Evolutionary conservation across 169 alveolate genomes (phyloP).

Genomic region (Sarcocystis neurona): DNA sequence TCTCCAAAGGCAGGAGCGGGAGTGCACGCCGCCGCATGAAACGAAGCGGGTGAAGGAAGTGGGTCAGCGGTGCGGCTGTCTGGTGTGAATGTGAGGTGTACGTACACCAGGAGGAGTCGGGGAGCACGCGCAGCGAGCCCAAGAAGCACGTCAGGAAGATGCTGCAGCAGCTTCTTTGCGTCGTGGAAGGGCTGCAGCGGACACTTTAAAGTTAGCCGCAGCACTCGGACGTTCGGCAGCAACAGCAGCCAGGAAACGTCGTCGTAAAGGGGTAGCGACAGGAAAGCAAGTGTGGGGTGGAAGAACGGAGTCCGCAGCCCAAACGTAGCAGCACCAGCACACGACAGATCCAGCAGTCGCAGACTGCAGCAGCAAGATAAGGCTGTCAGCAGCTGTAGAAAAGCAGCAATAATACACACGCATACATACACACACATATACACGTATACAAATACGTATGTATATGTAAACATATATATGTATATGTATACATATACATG

Average conservation of each 20-base stretch:
- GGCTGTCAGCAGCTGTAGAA: background rate
- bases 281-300: background rate
- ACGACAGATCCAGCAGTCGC: conserved; percentile 9
- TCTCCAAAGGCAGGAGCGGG: too few species aligned
- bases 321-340: background rate
- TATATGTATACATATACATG: too few species aligned
- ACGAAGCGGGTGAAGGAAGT: too few species aligned
- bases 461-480: too few species aligned
- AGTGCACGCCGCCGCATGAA: too few species aligned
- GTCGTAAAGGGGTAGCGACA: background rate
- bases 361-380: background rate
- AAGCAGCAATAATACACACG: too few species aligned
- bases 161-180: background rate
- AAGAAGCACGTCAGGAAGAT: background rate
- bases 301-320: background rate
- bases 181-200: background rate
- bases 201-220: background rate
- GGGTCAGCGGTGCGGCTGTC: too few species aligned
- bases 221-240: background rate
- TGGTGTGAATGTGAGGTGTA: background rate
- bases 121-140: conserved; percentile 8
- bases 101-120: conserved; percentile 6
- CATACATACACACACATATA: background rate
- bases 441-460: too few species aligned
- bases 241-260: background rate